Evolutionary conservation across 1,139 yeast species (phyloP), one percentile per base, ranked within the genome.

Genomic region (Hyphopichia wangnamkhiaoensis): DNA sequence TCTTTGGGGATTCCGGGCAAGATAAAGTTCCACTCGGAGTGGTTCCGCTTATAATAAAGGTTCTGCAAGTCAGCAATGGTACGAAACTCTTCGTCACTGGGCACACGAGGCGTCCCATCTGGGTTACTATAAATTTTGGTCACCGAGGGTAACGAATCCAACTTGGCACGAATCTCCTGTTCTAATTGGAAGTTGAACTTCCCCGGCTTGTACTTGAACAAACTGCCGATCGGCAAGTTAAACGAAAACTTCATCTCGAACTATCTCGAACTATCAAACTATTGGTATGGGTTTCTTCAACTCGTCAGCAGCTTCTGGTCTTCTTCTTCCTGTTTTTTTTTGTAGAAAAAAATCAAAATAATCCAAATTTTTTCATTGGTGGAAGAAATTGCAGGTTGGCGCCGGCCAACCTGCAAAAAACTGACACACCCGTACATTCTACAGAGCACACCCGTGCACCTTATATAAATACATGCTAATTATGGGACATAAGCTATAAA

Each of bases 31-130:
- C 82, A 74, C 38, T 77, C 63, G 7, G 83, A 71, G 48, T 85
- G 74, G 49, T 84, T 75, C 59, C 87, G 71, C 46, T 76, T 69
- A 49, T 76, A 73, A 46, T 80, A 76, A 53, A 85, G 71, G 48
- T 76, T 72, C 48, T 84, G 86, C 54, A 88, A 74, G 48, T 79
- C 84, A 20, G 94, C 90, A 40, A 87, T 80, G 31, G 80, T 79
- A 63, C 84, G 80, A 56, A 88, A 76, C 63, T 87, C 94, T 35
- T 68, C 67, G 52, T 87, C 95, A 24, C 76, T 64, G 34, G 93
- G 93, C 23, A 74, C 79, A 53, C 91, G 74, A 38, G 85, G 80
- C 12, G 90, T 71, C 6, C 95, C 95, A 57, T 87, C 94, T 39
- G 86, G 79, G 60, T 84, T 84, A 56, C 84, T 79, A 61, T 82